Conservation (phyloP, 768 basidiomycete genomes). For the Russula vinacea region DNA sequence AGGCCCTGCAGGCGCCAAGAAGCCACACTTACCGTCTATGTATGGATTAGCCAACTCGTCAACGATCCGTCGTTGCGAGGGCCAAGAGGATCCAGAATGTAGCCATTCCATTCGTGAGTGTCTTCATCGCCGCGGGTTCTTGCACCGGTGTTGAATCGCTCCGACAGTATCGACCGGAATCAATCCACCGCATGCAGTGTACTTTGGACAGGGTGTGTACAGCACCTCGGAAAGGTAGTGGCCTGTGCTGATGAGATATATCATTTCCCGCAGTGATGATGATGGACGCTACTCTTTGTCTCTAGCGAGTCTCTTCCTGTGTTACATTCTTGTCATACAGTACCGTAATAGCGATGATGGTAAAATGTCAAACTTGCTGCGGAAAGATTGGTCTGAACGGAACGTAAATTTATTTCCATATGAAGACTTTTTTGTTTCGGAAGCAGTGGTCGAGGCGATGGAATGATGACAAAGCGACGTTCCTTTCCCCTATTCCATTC, state of each 20-base stretch:
- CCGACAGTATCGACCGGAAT: conserved; percentile 46
- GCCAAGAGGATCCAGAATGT: conserved; percentile 48
- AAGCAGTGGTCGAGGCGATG: background rate
- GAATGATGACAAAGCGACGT: background rate
- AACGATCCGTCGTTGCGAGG: conserved; percentile 43
- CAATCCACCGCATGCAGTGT: conserved; percentile 46
- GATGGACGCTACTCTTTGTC: conserved; percentile 26
- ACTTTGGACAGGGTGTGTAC: conserved; percentile 45
- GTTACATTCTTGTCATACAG: background rate
- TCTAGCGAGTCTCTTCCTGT: background rate
- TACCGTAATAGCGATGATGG: background rate
- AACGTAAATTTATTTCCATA: background rate
- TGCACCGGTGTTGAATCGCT: background rate
- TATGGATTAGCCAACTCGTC: conserved; percentile 30
- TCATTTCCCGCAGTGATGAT: conserved; percentile 18
- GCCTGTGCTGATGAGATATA: background rate
- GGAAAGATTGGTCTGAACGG: background rate
- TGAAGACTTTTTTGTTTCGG: too few species aligned
- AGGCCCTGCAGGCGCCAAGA: background rate
- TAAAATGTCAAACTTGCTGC: background rate
- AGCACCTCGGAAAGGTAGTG: background rate
- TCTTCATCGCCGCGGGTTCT: background rate
- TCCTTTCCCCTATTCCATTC: background rate
- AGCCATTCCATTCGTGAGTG: conserved; percentile 47
- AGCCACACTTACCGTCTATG: background rate